Base-by-base conservation (phyloP, 306 rosid genomes). In the Cicer judaicum region DNA sequence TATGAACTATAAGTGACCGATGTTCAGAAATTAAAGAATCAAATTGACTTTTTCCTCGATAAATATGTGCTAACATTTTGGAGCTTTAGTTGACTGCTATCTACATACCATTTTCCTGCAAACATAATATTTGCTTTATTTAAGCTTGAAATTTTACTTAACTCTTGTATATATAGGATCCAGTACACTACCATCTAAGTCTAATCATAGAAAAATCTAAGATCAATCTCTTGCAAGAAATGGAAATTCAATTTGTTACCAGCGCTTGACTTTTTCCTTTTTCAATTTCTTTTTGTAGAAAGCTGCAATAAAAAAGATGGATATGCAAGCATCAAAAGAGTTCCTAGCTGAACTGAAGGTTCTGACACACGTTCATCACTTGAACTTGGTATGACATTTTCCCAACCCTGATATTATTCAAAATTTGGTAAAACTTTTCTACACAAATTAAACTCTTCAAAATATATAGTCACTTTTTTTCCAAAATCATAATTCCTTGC, bases 271-370 rank as follows among this genome's bases (percentile, higher is more conserved):
- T 48, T 13, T 73, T 77, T 24, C n/a, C 44, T 4, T 62, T 52
- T 24, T 72, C 2, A 5, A 10, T 54, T 34, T 18, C 2, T 59
- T 66, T 70, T 56, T 77, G 47, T 77, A 91, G 97, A 84, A 84
- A 85, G 90, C 87, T 15, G 97, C 93, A 24, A 87, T 89, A 40
- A 91, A 91, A 80, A 91, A 79, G 81, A 91, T 91, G 97, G 97
- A 89, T 64, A 89, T 89, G 92, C 93, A 87, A 71, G 93, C 93
- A 64, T 84, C 97, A 63, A 84, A 91, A 70, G 93, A 91, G 50
- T 89, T 91, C 72, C 86, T 85, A 46, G 87, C 90, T 12, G 97
- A 91, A 63, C 83, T 91, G 41, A 83, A 85, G 82, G 89, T 91
- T 79, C 79, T 91, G 10, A 91, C 93, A 42, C 93, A 87, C 24